A percentile compares a stretch with the other conserved stretches of the same genome.
These are phyloP conservation scores for Talaromyces funiculosus DNA, from an alignment of 2,329 filamentous ascomycete species.

Conservation along the genomic window DNA sequence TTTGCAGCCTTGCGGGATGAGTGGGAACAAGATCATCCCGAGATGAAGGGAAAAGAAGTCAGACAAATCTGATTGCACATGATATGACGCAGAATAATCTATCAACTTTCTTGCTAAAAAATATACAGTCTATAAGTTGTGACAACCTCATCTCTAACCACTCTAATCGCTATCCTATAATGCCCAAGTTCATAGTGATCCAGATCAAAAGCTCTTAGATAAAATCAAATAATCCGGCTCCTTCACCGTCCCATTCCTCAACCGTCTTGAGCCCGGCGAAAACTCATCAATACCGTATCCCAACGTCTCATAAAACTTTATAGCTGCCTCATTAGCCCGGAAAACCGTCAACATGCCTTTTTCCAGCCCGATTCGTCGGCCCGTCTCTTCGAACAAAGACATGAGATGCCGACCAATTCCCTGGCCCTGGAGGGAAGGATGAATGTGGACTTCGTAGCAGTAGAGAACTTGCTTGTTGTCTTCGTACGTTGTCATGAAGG, in stretches of 20 bases:
- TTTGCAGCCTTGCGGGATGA: conserved; percentile 89
- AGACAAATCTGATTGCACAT: conserved; percentile 63
- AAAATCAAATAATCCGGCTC: conserved; percentile 50
- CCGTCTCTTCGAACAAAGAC: conserved; percentile 44
- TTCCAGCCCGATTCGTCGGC: conserved; percentile 40
- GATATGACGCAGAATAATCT: conserved; percentile 4
- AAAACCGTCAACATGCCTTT: conserved; percentile 60
- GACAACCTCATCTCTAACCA: neutral
- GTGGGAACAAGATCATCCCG: conserved; percentile 85
- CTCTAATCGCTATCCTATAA: neutral
- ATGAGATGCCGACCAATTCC: conserved; percentile 51
- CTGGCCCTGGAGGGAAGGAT: conserved; percentile 37
- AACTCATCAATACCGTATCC: conserved; percentile 50
- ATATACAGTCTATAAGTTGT: neutral
- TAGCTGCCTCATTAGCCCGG: conserved; percentile 44
- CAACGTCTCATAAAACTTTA: conserved; percentile 45
- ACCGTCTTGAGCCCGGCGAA: conserved; percentile 45
- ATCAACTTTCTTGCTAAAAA: conserved; percentile 12
- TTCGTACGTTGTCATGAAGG: conserved; percentile 54
- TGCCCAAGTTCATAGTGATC: neutral
- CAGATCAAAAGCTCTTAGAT: conserved; percentile 35
- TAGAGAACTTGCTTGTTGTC: conserved; percentile 54
- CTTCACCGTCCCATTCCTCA: conserved; percentile 47
- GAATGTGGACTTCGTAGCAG: conserved; percentile 58
- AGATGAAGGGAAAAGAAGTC: conserved; percentile 82